These are phyloP conservation scores for Rhynchospora breviuscula DNA, from an alignment of 176 grass and related monocot genomes.

Conservation along the genomic window DNA sequence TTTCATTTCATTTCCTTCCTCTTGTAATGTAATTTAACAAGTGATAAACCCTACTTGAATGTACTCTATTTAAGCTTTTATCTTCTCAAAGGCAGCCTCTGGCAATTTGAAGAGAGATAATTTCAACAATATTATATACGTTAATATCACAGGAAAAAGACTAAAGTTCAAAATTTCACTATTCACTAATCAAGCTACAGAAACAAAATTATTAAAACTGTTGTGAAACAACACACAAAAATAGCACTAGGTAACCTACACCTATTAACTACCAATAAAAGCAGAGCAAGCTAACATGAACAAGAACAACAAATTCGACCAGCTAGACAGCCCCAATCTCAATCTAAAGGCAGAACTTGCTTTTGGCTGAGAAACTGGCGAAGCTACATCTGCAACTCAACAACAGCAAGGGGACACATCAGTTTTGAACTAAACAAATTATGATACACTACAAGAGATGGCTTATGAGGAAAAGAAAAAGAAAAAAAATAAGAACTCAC, in stretches of 20 bases:
- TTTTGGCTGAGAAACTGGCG: conserved; percentile 41
- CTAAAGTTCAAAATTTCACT: neutral
- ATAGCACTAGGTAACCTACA: neutral
- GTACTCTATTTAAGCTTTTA: no score
- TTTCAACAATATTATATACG: neutral
- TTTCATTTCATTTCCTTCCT: no score
- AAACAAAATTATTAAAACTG: conserved; percentile 10
- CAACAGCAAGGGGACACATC: conserved; percentile 15
- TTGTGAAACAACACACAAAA: neutral
- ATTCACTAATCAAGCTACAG: conserved; percentile 9
- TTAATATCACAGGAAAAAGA: neutral
- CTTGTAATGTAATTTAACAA: no score
- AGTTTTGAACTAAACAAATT: neutral
- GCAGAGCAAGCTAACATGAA: conserved; percentile 39
- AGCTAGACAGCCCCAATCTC: conserved; percentile 29
- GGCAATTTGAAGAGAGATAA: neutral
- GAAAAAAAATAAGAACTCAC: conserved; percentile 30
- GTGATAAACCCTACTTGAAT: no score
- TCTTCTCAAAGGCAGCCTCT: no score
- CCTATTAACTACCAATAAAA: conserved; percentile 14
- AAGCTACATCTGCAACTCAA: conserved; percentile 34
- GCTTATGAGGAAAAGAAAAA: neutral
- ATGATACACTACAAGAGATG: neutral
- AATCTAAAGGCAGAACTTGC: conserved; percentile 23
- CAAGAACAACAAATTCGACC: conserved; percentile 26